phyloP scores from a whole-genome alignment of 495 filamentous ascomycete genomes.

The Choiromyces venosus region DNA sequence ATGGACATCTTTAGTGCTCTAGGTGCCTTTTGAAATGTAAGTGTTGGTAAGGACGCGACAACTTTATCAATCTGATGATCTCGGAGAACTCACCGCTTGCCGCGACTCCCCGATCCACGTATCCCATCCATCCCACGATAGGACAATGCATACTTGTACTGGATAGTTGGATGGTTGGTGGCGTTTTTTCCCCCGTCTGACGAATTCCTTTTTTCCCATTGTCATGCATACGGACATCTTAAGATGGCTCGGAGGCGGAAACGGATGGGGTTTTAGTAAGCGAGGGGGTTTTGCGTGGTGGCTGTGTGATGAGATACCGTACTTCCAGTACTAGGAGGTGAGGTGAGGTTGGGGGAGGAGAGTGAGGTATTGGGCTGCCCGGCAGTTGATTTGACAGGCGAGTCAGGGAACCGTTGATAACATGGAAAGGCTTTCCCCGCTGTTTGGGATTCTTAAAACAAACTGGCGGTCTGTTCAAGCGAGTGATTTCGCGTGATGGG shows the following conservation, averaged over 20 bases:
- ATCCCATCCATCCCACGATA: neutral
- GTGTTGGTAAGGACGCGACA: neutral
- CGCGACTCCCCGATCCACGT: neutral
- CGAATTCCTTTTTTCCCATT: neutral
- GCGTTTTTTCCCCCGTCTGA: neutral
- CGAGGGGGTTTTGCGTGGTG: neutral
- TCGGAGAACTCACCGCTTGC: neutral
- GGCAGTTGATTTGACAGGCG: neutral
- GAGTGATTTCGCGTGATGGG: neutral
- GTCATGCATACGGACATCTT: neutral
- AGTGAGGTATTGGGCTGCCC: neutral
- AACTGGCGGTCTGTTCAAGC: neutral
- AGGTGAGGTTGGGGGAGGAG: neutral
- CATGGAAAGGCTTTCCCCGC: neutral
- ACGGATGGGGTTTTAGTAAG: neutral
- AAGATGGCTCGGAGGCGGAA: neutral
- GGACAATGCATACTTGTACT: neutral
- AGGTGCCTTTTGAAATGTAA: neutral
- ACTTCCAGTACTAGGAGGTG: neutral
- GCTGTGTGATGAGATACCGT: neutral
- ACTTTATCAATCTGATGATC: neutral
- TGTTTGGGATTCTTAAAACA: neutral
- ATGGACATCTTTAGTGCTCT: neutral
- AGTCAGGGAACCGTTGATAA: neutral
- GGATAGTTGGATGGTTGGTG: neutral